phyloP scores from a whole-genome alignment of 176 grass and related monocot species.

The Carex scoparia region DNA sequence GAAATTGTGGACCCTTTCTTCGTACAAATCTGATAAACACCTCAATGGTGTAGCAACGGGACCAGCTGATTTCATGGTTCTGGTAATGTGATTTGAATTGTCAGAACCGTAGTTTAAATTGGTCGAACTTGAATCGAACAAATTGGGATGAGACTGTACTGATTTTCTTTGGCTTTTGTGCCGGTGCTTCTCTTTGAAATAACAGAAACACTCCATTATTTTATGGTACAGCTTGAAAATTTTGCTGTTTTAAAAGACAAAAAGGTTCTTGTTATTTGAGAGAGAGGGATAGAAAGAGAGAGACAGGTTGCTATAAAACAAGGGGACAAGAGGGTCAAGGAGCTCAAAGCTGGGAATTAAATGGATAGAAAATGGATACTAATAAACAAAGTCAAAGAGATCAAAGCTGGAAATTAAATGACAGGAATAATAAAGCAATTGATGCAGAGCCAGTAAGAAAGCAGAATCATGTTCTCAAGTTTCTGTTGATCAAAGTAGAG shows the following conservation, averaged over 20 bases:
- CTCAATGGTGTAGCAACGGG: slow-evolving; percentile 16
- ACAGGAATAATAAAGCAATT: not conserved
- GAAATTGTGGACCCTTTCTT: slow-evolving; percentile 34
- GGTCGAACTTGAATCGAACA: not conserved
- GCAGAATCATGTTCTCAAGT: not conserved
- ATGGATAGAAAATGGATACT: not conserved
- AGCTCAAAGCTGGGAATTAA: slow-evolving; percentile 10
- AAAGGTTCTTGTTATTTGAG: not conserved
- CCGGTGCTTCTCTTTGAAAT: not conserved
- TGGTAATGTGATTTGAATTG: not conserved
- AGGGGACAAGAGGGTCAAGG: not conserved
- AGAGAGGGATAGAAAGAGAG: not conserved
- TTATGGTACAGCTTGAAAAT: not conserved
- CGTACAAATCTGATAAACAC: slow-evolving; percentile 36
- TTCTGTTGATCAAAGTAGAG: slow-evolving; percentile 11
- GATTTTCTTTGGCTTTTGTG: slow-evolving; percentile 10
- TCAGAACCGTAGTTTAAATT: not conserved
- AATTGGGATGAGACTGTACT: not conserved
- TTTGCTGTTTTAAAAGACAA: not conserved
- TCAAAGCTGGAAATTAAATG: not conserved
- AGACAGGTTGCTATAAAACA: not conserved
- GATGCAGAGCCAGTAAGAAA: slow-evolving; percentile 12
- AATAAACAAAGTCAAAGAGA: not conserved
- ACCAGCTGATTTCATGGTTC: slow-evolving; percentile 9
- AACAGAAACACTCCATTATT: slow-evolving; percentile 12